phyloP scores from a whole-genome alignment of 2,329 filamentous ascomycete genomes.

The Claviceps cyperi region DNA sequence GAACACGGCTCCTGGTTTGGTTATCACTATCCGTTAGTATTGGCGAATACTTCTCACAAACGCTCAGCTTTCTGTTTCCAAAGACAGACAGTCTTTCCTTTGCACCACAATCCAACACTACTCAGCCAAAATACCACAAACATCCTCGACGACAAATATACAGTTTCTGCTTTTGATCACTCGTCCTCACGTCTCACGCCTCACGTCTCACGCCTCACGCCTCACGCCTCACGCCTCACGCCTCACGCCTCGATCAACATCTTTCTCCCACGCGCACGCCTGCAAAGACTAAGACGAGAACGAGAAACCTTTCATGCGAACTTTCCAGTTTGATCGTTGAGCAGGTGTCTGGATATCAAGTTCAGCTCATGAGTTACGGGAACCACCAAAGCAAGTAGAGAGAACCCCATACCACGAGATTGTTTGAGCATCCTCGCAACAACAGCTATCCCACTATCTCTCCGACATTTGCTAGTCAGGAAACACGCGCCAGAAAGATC shows the following conservation, averaged over 20 bases:
- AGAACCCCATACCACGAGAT: background rate
- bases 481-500: background rate
- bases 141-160: background rate
- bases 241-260: background rate
- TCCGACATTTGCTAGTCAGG: background rate
- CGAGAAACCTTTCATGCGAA: background rate
- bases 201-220: too few species aligned
- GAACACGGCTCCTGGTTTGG: background rate
- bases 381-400: slow-evolving; percentile 3
- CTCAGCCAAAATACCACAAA: background rate
- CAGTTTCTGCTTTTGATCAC: too few species aligned
- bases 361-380: background rate
- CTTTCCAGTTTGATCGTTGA: background rate
- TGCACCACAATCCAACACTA: background rate
- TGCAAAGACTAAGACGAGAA: background rate
- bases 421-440: background rate
- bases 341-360: background rate
- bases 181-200: background rate
- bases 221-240: background rate
- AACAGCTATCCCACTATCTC: background rate
- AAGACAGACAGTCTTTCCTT: background rate
- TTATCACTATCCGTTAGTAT: background rate
- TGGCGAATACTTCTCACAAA: background rate
- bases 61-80: background rate
- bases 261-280: background rate